These are phyloP conservation scores for Solanum hybrid DNA, from an alignment of 305 asterid genomes.

Conservation along the genomic window DNA sequence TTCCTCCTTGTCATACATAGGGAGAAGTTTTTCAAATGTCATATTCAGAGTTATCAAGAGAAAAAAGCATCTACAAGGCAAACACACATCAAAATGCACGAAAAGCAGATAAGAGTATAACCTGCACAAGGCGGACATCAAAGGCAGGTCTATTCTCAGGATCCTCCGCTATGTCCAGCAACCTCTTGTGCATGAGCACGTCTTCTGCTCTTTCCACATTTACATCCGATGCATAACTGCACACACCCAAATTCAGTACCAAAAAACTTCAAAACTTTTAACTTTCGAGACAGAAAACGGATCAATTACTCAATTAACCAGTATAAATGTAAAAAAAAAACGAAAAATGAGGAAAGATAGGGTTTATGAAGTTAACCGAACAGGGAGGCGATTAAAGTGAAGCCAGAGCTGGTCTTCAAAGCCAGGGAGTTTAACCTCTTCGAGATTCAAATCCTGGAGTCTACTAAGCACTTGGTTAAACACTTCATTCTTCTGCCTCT, in stretches of 20 bases:
- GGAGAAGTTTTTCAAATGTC: background rate
- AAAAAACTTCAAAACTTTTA: background rate
- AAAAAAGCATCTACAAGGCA: background rate
- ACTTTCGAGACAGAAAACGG: background rate
- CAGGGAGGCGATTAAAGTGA: constrained; percentile 43
- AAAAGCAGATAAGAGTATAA: background rate
- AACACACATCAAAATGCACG: background rate
- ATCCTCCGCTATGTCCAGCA: constrained; percentile 32
- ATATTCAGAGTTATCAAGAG: background rate
- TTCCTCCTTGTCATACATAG: background rate
- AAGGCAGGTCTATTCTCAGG: constrained; percentile 32
- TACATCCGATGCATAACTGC: constrained; percentile 46
- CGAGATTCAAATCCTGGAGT: constrained; percentile 33
- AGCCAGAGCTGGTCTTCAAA: constrained; percentile 48
- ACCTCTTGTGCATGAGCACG: constrained; percentile 38
- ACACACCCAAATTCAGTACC: background rate
- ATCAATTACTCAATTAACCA: background rate
- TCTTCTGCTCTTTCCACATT: constrained; percentile 52
- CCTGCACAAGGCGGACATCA: constrained; percentile 49
- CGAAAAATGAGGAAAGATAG: background rate
- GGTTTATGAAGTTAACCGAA: constrained; percentile 26
- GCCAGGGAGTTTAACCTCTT: constrained; percentile 34
- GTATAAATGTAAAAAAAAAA: background rate
- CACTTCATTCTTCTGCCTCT: constrained; percentile 27
- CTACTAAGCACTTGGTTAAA: constrained; percentile 31